Base-by-base conservation (phyloP, 768 basidiomycete genomes). In the Suillus hirtellus region DNA sequence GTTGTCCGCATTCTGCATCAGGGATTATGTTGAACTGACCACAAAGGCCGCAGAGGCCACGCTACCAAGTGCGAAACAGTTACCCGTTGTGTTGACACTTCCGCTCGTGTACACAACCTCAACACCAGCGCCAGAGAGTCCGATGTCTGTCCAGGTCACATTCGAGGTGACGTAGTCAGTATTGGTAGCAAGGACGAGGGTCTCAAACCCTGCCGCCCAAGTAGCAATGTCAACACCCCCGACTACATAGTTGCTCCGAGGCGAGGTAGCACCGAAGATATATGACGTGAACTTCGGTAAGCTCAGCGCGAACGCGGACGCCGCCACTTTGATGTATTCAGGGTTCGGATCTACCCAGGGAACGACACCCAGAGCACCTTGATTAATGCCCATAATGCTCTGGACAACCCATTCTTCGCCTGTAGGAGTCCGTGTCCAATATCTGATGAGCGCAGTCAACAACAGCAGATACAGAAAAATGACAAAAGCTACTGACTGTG, bases 351-450 rank as follows among this genome's bases (percentile, higher is more conserved):
- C 85, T 50, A 73, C 73, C 86, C 86, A 81, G 4, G 74, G 66
- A 5, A 76, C 66, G 42, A 86, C 66, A 76, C 87, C 88, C 7
- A 86, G 71, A 1, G 79, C 88, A 7, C 90, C 89, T 61, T 91
- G 89, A 64, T 89, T 91, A 70, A 92, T 86, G 1, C 82, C 86
- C 19, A 92, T 70, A 40, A 89, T 79, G 66, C 80, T 83, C 74
- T 90, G 78, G 4, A 90, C 82, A 17, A 90, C 78, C 71, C 83
- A 92, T 70, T 92, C 89, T 60, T 82, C 77, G 9, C 90, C 89
- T 0, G 88, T 90, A 0, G 91, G 91, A 52, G 72, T 75, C 6
- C 86, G 79, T 69, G 76, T 71, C 89, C 89, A 90, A 66, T 76
- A 90, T 75, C 83, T 84, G 44, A 75, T 75, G 35, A 35, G 15